These are phyloP conservation scores for Cladosporium sp. DNA, from an alignment of 2,329 filamentous ascomycete genomes.

Conservation along the genomic window DNA sequence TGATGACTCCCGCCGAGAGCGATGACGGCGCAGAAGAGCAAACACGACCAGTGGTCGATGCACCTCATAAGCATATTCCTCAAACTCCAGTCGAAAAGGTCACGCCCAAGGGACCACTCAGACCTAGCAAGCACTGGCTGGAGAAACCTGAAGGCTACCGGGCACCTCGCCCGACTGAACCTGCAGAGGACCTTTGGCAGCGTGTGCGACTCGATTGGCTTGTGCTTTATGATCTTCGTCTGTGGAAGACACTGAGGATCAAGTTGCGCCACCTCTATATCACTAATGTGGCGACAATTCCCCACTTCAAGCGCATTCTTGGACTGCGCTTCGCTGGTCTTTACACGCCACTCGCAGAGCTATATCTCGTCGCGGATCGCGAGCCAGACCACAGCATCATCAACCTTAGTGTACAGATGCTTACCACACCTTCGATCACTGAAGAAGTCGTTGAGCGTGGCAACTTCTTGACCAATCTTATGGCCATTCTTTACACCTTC, in stretches of 20 bases:
- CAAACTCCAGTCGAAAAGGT: constrained; percentile 63
- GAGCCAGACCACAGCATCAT: constrained; percentile 98
- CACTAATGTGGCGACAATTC: constrained; percentile 90
- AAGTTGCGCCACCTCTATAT: constrained; percentile 92
- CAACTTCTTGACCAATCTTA: constrained; percentile 90
- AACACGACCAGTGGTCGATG: constrained; percentile 32
- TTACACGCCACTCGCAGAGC: constrained; percentile 86
- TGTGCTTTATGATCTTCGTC: constrained; percentile 84
- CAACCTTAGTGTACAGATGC: constrained; percentile 91
- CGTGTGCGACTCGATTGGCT: constrained; percentile 89
- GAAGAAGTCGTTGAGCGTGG: constrained; percentile 90
- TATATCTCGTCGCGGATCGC: constrained; percentile 92
- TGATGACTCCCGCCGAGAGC: constrained; percentile 28
- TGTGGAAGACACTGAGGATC: constrained; percentile 95
- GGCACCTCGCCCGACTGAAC: constrained; percentile 47
- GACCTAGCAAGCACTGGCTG: constrained; percentile 77
- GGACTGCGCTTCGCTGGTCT: constrained; percentile 90
- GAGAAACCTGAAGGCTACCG: constrained; percentile 67
- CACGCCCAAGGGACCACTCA: constrained; percentile 45
- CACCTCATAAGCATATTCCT: constrained; percentile 59
- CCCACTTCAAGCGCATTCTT: constrained; percentile 90
- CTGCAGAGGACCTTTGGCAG: constrained; percentile 80
- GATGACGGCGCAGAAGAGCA: constrained; percentile 48
- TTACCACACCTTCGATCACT: constrained; percentile 94
- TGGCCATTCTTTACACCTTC: constrained; percentile 97